phyloP scores from a whole-genome alignment of 1,284 basidiomycete genomes.

The Salmacisia buchloeana region DNA sequence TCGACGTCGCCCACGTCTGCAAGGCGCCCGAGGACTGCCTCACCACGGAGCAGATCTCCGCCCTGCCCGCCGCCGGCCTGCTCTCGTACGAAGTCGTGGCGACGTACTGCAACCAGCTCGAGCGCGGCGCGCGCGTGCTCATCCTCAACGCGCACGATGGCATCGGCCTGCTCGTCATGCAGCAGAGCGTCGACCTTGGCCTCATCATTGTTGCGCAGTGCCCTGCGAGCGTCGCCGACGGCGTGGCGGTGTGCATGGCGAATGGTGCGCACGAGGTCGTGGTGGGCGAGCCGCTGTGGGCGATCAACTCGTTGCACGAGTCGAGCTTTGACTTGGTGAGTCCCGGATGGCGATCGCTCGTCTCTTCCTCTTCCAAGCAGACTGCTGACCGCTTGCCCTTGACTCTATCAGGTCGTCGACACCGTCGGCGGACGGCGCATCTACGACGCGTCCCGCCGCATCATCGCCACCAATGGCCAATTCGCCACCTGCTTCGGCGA shows the following conservation, averaged over 20 bases:
- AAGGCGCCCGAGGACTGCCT: constrained; percentile 50
- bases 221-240: constrained; percentile 46
- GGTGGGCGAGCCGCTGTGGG: constrained; percentile 51
- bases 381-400: not conserved
- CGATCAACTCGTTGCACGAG: constrained; percentile 52
- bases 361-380: not conserved
- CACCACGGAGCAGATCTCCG: constrained; percentile 51
- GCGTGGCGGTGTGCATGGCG: constrained; percentile 45
- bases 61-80: constrained; percentile 51
- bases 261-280: constrained; percentile 53
- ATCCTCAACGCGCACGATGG: constrained; percentile 53
- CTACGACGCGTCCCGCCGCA: constrained; percentile 52
- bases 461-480: constrained; percentile 50
- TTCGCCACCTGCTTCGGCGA: constrained; percentile 51
- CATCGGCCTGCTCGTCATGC: constrained; percentile 51
- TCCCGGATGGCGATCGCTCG: constrained; percentile 9
- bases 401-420: constrained; percentile 39
- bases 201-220: constrained; percentile 53
- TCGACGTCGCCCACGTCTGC: constrained; percentile 50
- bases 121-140: constrained; percentile 49
- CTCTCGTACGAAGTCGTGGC: constrained; percentile 51
- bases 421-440: constrained; percentile 46
- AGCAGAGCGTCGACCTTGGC: constrained; percentile 49
- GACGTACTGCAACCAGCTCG: constrained; percentile 48
- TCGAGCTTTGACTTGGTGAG: constrained; percentile 50